Evolutionary conservation across 305 asterid species (phyloP), one percentile per base, ranked within the genome.

Genomic region (Fraxinus albicans): DNA sequence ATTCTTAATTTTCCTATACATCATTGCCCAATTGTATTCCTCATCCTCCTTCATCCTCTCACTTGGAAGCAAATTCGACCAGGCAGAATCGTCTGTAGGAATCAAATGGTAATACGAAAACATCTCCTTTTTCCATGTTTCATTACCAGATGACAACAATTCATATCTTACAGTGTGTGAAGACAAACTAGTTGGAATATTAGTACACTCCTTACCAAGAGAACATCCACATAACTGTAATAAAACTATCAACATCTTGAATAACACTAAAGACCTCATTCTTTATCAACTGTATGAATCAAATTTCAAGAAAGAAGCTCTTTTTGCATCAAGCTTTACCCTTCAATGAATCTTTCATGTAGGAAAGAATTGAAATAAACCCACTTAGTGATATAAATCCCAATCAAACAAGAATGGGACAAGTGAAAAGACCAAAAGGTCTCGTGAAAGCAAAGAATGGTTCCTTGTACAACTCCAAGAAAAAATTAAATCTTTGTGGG

Each of bases 81-180:
- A 96, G 23, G 91, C 91, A 4, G 92, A 84, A 12, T 94, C 97
- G 73, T 96, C 99, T 0, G 98, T 90, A 10, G 98, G 98, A 3
- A 95, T 94, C 88, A 94, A 80, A 78, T 94, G 99, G 89, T 90
- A 88, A 79, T 93, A 95, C 0, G 90, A 80, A 65, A 86, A 80
- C 88, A 92, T 70, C 88, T 92, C 98, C 1, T 84, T 53, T 69
- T 89, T 93, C 92, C 88, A 88, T 1, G 95, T 90, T 74, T 90
- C 93, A 65, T 94, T 92, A 3, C 84, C 76, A 35, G 99, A 93
- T 9, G 90, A 44, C 80, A 89, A 84, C 75, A 96, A 78, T 17
- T 90, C 92, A 78, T 91, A 86, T 44, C 98, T 74, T n/a, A 87
- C 85, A 25, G 96, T 92, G 77, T 96, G 99, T 4, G 99, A 93